Evolutionary conservation across 2,329 filamentous ascomycete genomes (phyloP), one percentile per base, ranked within the genome.

Genomic region (Fusarium falciforme): DNA sequence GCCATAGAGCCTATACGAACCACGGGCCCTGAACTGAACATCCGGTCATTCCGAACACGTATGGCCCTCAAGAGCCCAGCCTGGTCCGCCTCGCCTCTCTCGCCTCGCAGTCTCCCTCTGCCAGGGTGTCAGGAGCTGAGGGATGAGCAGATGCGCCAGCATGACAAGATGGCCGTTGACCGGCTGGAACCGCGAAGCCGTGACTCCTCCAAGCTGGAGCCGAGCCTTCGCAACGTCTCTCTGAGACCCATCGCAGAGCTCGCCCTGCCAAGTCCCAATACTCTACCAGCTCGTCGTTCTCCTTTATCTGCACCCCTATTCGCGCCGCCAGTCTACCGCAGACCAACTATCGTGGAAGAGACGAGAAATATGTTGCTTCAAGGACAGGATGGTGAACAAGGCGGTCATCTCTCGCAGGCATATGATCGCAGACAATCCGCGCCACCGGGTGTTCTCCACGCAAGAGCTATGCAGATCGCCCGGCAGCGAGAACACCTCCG

Each of bases 1-100:
- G 36, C 66, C 14, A 77, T 79, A 61, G 66, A 73, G 6, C 76
- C 78, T 5, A 79, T 79, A 25, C 70, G 61, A 29, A 80, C 77
- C 29, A 68, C 70, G 2, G 68, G 67, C 5, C 66, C 72, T 14
- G 70, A 63, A 9, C 66, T 76, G n/a, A 63, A 49, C 33, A 27
- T 59, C n/a, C 70, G 64, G 29, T 63, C 70, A 17, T 49, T 67
- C 10, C 63, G 66, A 61, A 60, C 70, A 22, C 65, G 68, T 10
- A 63, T 68, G 47, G 36, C 68, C 10, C 72, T 73, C 59, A 77
- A 77, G 63, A 78, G 73, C 22, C 74, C 77, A 44, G 67, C 60
- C 38, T 77, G 73, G 77, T 66, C 61, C 12, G 54, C 73, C 20
- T 74, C 77, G 10, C 70, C 77, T 12, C 70, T 75, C 33, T 79